A percentile compares a stretch with the other conserved stretches of the same genome.
These are phyloP conservation scores for Fibroporia radiculosa DNA, from an alignment of 768 basidiomycete genomes.

Conservation along the genomic window DNA sequence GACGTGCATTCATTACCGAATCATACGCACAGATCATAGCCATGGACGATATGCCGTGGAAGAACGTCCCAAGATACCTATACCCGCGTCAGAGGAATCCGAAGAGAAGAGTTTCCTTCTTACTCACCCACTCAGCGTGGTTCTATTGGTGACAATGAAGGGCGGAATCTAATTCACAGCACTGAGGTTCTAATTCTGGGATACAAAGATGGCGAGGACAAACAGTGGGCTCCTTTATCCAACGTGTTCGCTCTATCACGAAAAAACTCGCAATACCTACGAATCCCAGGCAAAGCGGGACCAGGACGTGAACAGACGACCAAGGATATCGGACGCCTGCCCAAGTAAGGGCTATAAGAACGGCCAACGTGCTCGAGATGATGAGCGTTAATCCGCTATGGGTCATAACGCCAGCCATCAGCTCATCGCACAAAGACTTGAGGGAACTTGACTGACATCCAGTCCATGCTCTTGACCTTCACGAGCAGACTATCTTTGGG, in stretches of 20 bases:
- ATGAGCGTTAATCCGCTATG: conserved; percentile 20
- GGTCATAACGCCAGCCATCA: not conserved
- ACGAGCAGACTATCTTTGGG: conserved; percentile 19
- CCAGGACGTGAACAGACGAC: conserved; percentile 25
- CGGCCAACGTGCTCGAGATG: conserved; percentile 12
- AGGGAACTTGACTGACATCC: conserved; percentile 24
- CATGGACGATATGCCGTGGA: conserved; percentile 21
- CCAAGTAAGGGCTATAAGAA: conserved; percentile 21
- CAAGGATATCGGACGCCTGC: conserved; percentile 31
- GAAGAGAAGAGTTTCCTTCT: not conserved
- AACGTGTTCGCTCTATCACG: conserved; percentile 22
- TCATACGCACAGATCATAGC: conserved; percentile 15
- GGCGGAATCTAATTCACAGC: conserved; percentile 1
- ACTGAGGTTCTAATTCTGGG: not conserved
- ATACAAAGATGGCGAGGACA: not conserved
- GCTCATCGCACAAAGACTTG: not conserved
- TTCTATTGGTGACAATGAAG: conserved; percentile 7
- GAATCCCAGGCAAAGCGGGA: conserved; percentile 28
- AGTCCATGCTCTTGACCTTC: conserved; percentile 27
- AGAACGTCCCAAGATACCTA: conserved; percentile 29
- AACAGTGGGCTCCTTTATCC: conserved; percentile 20
- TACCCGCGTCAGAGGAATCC: not conserved
- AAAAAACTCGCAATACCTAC: conserved; percentile 27
- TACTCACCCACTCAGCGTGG: conserved; percentile 7
- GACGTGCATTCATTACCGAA: not conserved